Base-by-base conservation (phyloP, 352 stramenopile species). In the Stramenopiles sp. region DNA sequence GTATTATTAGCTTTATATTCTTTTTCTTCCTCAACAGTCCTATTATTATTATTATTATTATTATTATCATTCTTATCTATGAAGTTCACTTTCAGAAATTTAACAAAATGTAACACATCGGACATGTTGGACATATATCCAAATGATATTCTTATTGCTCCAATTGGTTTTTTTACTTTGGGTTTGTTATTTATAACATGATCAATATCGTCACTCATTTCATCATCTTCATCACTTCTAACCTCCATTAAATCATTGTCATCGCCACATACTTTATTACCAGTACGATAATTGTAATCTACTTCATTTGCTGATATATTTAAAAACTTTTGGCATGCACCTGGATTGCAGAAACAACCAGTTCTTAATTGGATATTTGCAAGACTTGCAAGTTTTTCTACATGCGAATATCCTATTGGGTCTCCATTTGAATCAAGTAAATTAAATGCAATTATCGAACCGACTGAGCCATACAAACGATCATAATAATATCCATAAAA, bases 261-360 rank as follows among this genome's bases (percentile, higher is more conserved):
- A 73, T 91, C 86, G 0, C 88, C 87, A 32, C 88, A 92, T 27
- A 91, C 85, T 33, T 92, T 87, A 0, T 53, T 53, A 87, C 87
- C 79, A 81, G 20, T 78, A 23, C n/a, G 30, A n/a, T 43, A 74
- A 74, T 73, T 79, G 30, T 32, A 63, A 32, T 33, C 32, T 7
- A 30, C 29, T 27, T 91, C 85, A 1, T 81, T 79, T 32, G 90
- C 85, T 13, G 83, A 82, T 32, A 91, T 82, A 0, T 80, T 80
- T 6, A 92, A 81, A 78, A 91, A 89, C 73, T 84, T 80, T 65
- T 92, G 86, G 23, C 88, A 92, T 27, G 88, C 88, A 0, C 86
- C 88, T n/a, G 88, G 86, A 76, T 91, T 92, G 74, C 88, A 92
- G 76, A 91, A 91, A 78, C 88, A 92, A 20, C 88, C 88, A 23